Evolutionary conservation across 495 filamentous ascomycete species (phyloP).

Genomic region (Talaromyces trachyspermus): DNA sequence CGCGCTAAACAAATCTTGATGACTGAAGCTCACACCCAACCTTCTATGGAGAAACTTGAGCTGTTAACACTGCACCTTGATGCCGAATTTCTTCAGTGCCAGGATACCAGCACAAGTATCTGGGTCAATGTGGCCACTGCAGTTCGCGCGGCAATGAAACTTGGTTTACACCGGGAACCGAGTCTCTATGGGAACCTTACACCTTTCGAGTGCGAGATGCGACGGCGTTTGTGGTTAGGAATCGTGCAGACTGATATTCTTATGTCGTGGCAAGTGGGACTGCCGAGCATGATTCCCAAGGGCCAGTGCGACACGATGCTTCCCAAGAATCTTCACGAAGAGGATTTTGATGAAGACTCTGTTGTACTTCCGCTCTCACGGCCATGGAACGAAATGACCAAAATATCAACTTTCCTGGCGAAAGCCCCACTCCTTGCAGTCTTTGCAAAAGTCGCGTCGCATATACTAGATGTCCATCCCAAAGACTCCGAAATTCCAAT

Average conservation of each 20-base stretch:
- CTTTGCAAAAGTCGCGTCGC: conserved; percentile 35
- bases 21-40: conserved; percentile 31
- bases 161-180: conserved; percentile 40
- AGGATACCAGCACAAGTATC: conserved; percentile 36
- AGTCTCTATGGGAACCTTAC: conserved; percentile 28
- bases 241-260: conserved; percentile 34
- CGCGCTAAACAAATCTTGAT: neutral
- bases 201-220: conserved; percentile 36
- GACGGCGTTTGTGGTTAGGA: conserved; percentile 33
- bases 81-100: conserved; percentile 37
- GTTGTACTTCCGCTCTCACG: conserved; percentile 26
- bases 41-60: conserved; percentile 33
- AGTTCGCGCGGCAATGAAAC: conserved; percentile 35
- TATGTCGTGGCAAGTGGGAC: conserved; percentile 38
- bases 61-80: conserved; percentile 41
- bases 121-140: conserved; percentile 40
- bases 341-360: conserved; percentile 33
- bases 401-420: conserved; percentile 26
- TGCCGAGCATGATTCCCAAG: conserved; percentile 35
- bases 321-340: conserved; percentile 35
- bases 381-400: conserved; percentile 31
- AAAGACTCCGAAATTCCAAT: conserved; percentile 45
- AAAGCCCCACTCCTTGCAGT: conserved; percentile 34
- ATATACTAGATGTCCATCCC: conserved; percentile 16
- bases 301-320: conserved; percentile 34